Evolutionary conservation across 2,329 filamentous ascomycete species (phyloP), one percentile per base, ranked within the genome.

Genomic region (Beauveria sp.): DNA sequence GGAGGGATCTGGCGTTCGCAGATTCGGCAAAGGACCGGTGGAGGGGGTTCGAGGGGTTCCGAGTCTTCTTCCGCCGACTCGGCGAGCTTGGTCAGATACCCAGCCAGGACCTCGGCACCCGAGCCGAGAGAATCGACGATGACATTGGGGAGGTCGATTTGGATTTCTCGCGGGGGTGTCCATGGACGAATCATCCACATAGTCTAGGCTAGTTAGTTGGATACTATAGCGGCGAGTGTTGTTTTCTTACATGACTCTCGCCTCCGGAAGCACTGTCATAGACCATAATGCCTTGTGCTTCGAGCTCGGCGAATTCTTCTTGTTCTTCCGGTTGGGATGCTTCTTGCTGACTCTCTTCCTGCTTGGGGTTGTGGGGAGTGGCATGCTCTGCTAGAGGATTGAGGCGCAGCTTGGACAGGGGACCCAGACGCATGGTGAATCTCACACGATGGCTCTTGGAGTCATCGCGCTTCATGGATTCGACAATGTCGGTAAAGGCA

Each of bases 181-280:
- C 92, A 96, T 2, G 93, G 95, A 66, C 95, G 90, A 67, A 99
- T 86, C 92, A 99, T 99, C 95, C 95, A 99, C 96, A 99, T 99
- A 20, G 91, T 96, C 91, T 96, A 69, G 62, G 63, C 53, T 52
- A 64, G 67, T 75, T 62, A 75, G 52, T 20, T 38, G 45, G 16
- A 16, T 14, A 8, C 14, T 20, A 43, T 9, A 16, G 20, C 16
- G 18, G 3, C 26, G 24, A 34, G 22, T 7, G 51, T 46, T 9
- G 34, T 10, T 20, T 61, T 83, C 90, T 80, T 83, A 96, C 91
- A 80, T 98, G 93, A 70, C 91, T 95, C 72, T 95, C 90, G 61
- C 88, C 89, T 57, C 91, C 92, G 43, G 91, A 90, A 14, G 89
- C 84, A 64, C 89, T 87, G 73, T 98, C 93, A 72, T 96, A 98